Base-by-base conservation (phyloP, 2,329 filamentous ascomycete genomes). In the Aspergillus calidoustus region DNA sequence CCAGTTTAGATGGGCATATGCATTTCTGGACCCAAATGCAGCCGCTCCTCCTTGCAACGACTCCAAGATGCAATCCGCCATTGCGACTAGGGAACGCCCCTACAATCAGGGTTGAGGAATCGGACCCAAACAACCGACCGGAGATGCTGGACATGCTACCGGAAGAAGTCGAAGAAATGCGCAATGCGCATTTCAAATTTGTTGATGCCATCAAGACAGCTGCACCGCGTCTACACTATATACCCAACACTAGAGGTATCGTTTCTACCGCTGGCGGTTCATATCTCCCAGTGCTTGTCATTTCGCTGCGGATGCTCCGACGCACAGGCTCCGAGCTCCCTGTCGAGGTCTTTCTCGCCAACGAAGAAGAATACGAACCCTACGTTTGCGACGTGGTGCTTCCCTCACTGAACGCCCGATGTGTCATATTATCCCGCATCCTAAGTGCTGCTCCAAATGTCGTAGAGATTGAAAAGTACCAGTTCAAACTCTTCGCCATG, bases 401-500 rank as follows among this genome's bases (percentile, higher is more conserved):
- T 22, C 77, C 79, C 0, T 72, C 74, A 0, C 61, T 82, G 23
- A 78, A 80, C 53, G 79, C 80, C 9, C 72, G 68, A 54, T 82
- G 80, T 57, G 58, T 81, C n/a, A 67, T 83, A 0, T 69, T 84
- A 5, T 77, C 77, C 2, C 74, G 77, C n/a, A 77, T 81, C 8
- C 65, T 83, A 4, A 65, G 72, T 15, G 68, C 68, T 1, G 68
- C 73, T 0, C 68, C 71, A 0, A 66, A 67, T 5, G 57, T 66
- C 6, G 66, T 74, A 30, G 66, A 74, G 13, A 76, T 83, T 53
- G 68, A 72, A 17, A 75, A 77, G 43, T 84, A 80, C 67, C 82
- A 83, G 64, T 77, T 81, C 67, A 84, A 84, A 65, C 72, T 76
- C 1, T 77, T 84, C 38, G 78, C 81, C 1, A 79, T 84, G 68